Conservation (phyloP, 139 green algal species). For the Volvox reticuliferus region DNA sequence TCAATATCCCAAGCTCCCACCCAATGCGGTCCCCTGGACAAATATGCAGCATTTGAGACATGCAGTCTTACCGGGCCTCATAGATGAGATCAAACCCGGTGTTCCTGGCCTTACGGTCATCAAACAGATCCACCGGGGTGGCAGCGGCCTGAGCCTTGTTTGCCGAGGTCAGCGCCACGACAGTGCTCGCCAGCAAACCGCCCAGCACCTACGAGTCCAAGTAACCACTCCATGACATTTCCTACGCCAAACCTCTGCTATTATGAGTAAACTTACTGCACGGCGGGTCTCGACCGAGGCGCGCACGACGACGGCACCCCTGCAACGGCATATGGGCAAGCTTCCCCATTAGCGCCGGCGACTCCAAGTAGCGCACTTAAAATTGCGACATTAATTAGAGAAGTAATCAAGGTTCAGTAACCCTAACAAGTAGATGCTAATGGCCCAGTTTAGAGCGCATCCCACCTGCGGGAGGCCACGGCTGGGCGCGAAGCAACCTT, state of each 20-base stretch:
- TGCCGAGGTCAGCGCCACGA: slow-evolving; percentile 63
- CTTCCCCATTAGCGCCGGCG: too few relatives aligned
- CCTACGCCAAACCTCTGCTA: too few relatives aligned
- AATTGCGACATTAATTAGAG: too few relatives aligned
- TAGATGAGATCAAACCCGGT: slow-evolving; percentile 94
- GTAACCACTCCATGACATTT: background rate
- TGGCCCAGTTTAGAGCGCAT: background rate
- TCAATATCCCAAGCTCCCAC: background rate
- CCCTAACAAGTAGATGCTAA: too few relatives aligned
- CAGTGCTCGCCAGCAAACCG: slow-evolving; percentile 75
- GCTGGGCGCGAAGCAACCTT: slow-evolving; percentile 33
- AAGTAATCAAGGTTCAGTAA: too few relatives aligned
- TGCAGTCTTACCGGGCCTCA: slow-evolving; percentile 63
- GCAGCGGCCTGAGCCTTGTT: slow-evolving; percentile 59
- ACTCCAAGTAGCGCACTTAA: too few relatives aligned
- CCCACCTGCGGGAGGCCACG: slow-evolving; percentile 24
- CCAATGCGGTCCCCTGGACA: background rate
- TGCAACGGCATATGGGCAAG: background rate
- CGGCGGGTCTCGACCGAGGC: slow-evolving; percentile 71
- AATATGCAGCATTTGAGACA: too few relatives aligned
- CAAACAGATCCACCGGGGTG: slow-evolving; percentile 83
- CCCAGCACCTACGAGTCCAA: slow-evolving; percentile 69
- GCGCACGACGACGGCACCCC: slow-evolving; percentile 65
- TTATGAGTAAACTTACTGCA: slow-evolving; percentile 58
- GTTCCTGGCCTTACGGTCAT: slow-evolving; percentile 76